A percentile compares a stretch with the other conserved stretches of the same genome.
Conservation (phyloP, 78 protist species). For the Carpediemonas membranifera region DNA sequence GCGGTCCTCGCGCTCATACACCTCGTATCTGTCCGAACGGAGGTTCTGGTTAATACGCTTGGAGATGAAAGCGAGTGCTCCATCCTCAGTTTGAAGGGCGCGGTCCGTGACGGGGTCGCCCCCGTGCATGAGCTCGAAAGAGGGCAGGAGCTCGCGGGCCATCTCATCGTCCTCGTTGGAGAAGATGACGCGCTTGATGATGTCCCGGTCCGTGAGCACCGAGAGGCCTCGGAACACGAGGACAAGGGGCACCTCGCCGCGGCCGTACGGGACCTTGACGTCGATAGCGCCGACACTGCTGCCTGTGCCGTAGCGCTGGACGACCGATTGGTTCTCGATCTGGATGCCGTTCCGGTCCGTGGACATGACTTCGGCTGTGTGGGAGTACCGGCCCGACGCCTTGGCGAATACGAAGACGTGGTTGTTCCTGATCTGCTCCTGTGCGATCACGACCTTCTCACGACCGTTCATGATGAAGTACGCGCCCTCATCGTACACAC, state of each 20-base stretch:
- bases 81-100: constrained; percentile 5
- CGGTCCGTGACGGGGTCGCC: not conserved
- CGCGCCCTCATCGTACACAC: constrained; percentile 94
- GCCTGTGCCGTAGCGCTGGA: not conserved
- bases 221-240: constrained; percentile 88
- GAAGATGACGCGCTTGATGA: constrained; percentile 77
- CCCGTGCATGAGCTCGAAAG: not conserved
- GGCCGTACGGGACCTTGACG: constrained; percentile 56
- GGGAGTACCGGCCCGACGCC: constrained; percentile 19
- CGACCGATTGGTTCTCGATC: not conserved
- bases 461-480: constrained; percentile 96
- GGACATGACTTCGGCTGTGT: constrained; percentile 71
- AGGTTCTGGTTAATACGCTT: constrained; percentile 43
- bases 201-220: constrained; percentile 75
- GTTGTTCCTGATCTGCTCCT: constrained; percentile 42
- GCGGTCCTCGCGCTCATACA: constrained; percentile 18
- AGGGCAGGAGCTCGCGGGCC: not conserved
- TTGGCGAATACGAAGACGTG: constrained; percentile 75
- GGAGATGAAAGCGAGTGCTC: constrained; percentile 88
- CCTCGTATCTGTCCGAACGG: not conserved
- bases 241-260: constrained; percentile 71
- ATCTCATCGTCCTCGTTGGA: constrained; percentile 58
- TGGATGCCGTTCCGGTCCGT: not conserved
- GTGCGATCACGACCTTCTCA: constrained; percentile 95
- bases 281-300: not conserved